Percentiles rank a stretch among this genome's conserved stretches.
These are phyloP conservation scores for Xylaria polymorpha DNA, from an alignment of 2,329 filamentous ascomycete genomes.

Conservation along the genomic window DNA sequence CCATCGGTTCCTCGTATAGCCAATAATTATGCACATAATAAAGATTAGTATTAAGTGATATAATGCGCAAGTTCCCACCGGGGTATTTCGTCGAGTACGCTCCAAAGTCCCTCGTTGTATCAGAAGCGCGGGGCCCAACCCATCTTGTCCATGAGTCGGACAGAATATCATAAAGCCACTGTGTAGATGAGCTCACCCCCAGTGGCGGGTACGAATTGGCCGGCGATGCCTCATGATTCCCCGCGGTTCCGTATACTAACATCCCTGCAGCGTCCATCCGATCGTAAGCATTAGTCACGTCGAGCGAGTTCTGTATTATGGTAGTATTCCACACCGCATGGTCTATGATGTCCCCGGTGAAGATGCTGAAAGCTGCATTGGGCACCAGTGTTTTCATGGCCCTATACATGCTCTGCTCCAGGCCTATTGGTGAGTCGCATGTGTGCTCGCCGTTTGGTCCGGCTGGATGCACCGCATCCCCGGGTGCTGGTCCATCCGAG, in stretches of 20 bases:
- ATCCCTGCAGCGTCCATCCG: conserved; percentile 58
- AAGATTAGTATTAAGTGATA: conserved; percentile 70
- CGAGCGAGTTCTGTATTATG: conserved; percentile 45
- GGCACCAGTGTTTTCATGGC: conserved; percentile 60
- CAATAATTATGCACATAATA: conserved; percentile 70
- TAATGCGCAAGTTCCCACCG: conserved; percentile 63
- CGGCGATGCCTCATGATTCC: conserved; percentile 68
- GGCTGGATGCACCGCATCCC: conserved; percentile 61
- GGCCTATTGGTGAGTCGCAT: conserved; percentile 62
- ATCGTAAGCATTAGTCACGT: conserved; percentile 59
- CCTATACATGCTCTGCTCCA: conserved; percentile 67
- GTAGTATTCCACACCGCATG: conserved; percentile 63
- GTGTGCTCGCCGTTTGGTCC: conserved; percentile 64
- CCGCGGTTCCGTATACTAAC: conserved; percentile 63
- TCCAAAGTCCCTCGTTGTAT: conserved; percentile 56
- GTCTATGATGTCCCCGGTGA: conserved; percentile 69
- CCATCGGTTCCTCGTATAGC: conserved; percentile 62
- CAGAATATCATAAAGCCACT: conserved; percentile 66
- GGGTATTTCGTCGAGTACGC: conserved; percentile 62
- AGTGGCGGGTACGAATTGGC: conserved; percentile 62
- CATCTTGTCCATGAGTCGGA: conserved; percentile 60
- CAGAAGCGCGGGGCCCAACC: conserved; percentile 55
- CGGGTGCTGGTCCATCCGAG: conserved; percentile 59
- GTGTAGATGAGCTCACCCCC: conserved; percentile 54
- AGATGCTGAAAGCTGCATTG: conserved; percentile 65